Evolutionary conservation across 2,329 filamentous ascomycete species (phyloP).

Genomic region (Myriosclerotinia curreyana): DNA sequence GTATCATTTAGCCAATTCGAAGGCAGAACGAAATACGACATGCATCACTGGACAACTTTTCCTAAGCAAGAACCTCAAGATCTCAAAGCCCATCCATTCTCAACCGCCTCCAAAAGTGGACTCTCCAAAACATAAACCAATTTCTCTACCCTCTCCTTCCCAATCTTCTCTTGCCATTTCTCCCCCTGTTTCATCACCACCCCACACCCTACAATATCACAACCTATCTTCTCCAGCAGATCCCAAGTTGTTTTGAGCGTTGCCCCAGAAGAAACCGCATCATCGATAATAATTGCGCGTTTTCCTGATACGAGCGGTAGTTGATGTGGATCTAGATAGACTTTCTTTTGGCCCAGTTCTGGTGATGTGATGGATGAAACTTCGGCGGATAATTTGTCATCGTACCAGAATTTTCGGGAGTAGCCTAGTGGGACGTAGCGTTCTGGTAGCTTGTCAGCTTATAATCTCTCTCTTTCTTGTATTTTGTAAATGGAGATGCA

Average conservation of each 20-base stretch:
- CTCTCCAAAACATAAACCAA: constrained; percentile 32
- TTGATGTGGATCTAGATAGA: constrained; percentile 34
- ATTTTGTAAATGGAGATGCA: not conserved
- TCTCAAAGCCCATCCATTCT: constrained; percentile 31
- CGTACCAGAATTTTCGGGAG: constrained; percentile 38
- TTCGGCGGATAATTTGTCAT: constrained; percentile 28
- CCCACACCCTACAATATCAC: constrained; percentile 30
- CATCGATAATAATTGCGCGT: constrained; percentile 33
- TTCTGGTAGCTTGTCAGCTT: constrained; percentile 22
- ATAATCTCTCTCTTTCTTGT: not conserved
- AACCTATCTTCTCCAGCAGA: constrained; percentile 31
- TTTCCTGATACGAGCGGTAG: constrained; percentile 29
- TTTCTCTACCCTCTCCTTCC: constrained; percentile 24
- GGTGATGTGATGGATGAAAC: constrained; percentile 36
- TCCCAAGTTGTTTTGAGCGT: constrained; percentile 35
- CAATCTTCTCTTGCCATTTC: constrained; percentile 30
- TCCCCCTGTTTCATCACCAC: constrained; percentile 36
- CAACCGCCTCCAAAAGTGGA: constrained; percentile 31
- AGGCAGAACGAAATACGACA: not conserved
- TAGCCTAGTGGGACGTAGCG: constrained; percentile 36
- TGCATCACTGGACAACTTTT: not conserved
- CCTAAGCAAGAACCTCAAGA: not conserved
- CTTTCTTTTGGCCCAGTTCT: constrained; percentile 26
- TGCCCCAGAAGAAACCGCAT: constrained; percentile 35
- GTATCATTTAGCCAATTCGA: not conserved